Base-by-base conservation (phyloP, 352 stramenopile species). In the Phytophthora pistaciae region DNA sequence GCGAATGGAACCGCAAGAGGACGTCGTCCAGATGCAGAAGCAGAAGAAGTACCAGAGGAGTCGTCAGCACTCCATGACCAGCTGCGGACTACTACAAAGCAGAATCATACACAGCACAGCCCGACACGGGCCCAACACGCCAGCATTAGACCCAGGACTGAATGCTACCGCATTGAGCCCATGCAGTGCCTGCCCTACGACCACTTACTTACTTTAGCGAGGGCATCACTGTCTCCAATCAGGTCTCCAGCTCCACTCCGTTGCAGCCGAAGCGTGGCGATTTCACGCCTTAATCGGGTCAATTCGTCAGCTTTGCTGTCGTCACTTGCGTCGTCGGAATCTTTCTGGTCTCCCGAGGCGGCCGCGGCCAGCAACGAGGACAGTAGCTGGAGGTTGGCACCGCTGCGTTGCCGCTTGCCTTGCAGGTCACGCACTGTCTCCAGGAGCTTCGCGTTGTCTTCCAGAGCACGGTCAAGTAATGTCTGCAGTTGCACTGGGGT, bases 371-470 rank as follows among this genome's bases (percentile, higher is more conserved):
- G 31, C 21, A 79, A 70, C 16, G 67, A 74, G 54, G 67, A 85
- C 18, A 78, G 52, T 58, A 87, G 66, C 60, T 75, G 76, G 48
- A 84, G 59, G 54, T 70, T 79, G n/a, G 50, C 75, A 59, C 72
- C 60, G 63, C 63, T 78, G 73, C 66, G 71, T 55, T 71, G 53
- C 38, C 66, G 75, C 70, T 86, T 89, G 80, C 87, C 79, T 83
- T 92, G 80, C 33, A 91, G 58, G n/a, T 87, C 74, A 66, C 82
- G 78, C 58, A 91, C 79, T 18, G 82, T 90, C 56, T 86, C 80
- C 36, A 90, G 72, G 44, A 94, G 75, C 42, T 91, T 77, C 48
- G 76, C 75, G 36, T 91, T 92, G 56, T 92, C 83, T 25, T 68
- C 78, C 10, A 94, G 53, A 40, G 83, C 80, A 40, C 64, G 75